These are phyloP conservation scores for Meira miltonrushii DNA, from an alignment of 1,284 basidiomycete genomes.

Conservation along the genomic window DNA sequence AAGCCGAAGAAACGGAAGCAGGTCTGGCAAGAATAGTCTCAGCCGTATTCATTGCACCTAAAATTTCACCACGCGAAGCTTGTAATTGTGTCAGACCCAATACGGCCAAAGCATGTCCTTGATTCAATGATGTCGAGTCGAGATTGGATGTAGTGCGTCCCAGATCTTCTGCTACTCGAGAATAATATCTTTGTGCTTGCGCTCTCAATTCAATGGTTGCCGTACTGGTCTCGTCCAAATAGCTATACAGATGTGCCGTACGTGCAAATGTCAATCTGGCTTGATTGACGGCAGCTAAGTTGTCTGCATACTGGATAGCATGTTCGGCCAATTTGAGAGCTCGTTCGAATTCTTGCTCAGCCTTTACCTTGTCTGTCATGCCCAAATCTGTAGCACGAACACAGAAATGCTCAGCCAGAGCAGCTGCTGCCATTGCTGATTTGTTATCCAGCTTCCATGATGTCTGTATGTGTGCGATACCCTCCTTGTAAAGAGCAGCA, in stretches of 20 bases:
- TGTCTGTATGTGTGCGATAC: constrained; percentile 35
- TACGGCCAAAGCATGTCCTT: constrained; percentile 36
- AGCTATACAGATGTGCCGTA: constrained; percentile 34
- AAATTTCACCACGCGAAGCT: constrained; percentile 31
- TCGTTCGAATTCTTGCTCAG: constrained; percentile 29
- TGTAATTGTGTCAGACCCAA: constrained; percentile 49
- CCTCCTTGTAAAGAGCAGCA: constrained; percentile 41
- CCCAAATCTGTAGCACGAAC: constrained; percentile 15
- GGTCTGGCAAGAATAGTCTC: constrained; percentile 33
- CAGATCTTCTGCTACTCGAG: constrained; percentile 36
- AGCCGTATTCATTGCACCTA: constrained; percentile 42
- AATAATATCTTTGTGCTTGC: constrained; percentile 41
- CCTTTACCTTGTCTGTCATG: constrained; percentile 15
- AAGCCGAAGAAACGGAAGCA: constrained; percentile 16
- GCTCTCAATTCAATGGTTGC: constrained; percentile 17
- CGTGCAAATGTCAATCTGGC: constrained; percentile 44
- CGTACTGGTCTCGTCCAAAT: constrained; percentile 3
- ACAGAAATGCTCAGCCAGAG: constrained; percentile 40
- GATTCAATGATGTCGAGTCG: constrained; percentile 17
- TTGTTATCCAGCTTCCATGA: constrained; percentile 49
- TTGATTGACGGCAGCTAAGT: constrained; percentile 31
- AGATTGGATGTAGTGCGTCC: constrained; percentile 19
- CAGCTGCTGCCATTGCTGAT: constrained; percentile 45
- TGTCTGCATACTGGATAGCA: constrained; percentile 49
- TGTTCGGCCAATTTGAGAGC: constrained; percentile 50